Base-by-base conservation (phyloP, 768 basidiomycete species). In the Lentinula raphanica region DNA sequence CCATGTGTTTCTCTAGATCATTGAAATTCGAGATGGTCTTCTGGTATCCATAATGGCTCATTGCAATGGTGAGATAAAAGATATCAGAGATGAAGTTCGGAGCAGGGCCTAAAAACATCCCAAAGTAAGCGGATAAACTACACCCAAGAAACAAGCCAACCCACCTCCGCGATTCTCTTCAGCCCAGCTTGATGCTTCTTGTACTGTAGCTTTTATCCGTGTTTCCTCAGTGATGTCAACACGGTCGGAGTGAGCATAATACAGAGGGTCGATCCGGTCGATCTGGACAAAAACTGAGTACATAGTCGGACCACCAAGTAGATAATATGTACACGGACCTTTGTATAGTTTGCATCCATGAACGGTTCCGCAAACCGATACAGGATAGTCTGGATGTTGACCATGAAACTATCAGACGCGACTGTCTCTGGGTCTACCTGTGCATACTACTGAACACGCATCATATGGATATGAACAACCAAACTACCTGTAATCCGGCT, bases 61-160 rank as follows among this genome's bases (percentile, higher is more conserved):
- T 89, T 0, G 93, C 88, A 49, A 91, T 81, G 7, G 88, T 79
- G 44, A 98, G 79, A 75, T 91, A 98, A 76, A 98, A 98, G 19
- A 97, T 84, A 44, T 98, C 88, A 5, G 96, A 93, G 61, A 98
- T 93, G 71, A 99, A 99, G 68, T 97, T 97, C 2, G 90, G 86
- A 5, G 86, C 68, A 3, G 83, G 68, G n/a, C 80, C 85, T 85
- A 65, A 54, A 39, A 29, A 35, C 49, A 5, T n/a, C n/a, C n/a
- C n/a, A 3, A 13, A 23, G 28, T 13, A n/a, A 49, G 48, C 15
- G 15, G 8, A 49, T 3, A 13, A 32, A 29, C 9, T 6, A 5
- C 3, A 17, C 8, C 5, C 19, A 15, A 7, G 8, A 35, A 56
- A 19, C 13, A 40, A 27, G 59, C 9, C 13, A 31, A 51, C 60